Evolutionary conservation across 306 rosid genomes (phyloP).

Genomic region (Castanospermum australe): DNA sequence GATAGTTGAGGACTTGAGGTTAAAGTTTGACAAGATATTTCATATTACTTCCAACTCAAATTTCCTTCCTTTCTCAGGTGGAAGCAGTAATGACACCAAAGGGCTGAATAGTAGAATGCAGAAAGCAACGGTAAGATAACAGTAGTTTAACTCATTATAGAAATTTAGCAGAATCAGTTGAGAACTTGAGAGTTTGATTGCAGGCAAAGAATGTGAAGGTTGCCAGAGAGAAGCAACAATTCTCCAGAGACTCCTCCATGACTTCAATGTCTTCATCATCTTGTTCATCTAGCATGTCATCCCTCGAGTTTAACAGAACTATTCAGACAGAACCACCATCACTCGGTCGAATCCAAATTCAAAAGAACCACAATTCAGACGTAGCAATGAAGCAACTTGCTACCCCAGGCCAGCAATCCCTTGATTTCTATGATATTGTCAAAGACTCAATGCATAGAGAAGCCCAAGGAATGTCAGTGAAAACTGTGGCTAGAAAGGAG

Average conservation of each 20-base stretch:
- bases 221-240: slow-evolving; percentile 52
- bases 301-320: slow-evolving; percentile 55
- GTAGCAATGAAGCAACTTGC: slow-evolving; percentile 33
- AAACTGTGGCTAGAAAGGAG: slow-evolving; percentile 48
- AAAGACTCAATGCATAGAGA: slow-evolving; percentile 61
- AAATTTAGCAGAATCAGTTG: slow-evolving; percentile 4
- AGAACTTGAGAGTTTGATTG: slow-evolving; percentile 13
- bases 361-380: slow-evolving; percentile 26
- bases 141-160: not conserved
- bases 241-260: slow-evolving; percentile 70
- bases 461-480: slow-evolving; percentile 52
- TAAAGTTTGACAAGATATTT: not conserved
- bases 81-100: slow-evolving; percentile 29
- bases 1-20: not conserved
- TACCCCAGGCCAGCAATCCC: slow-evolving; percentile 27
- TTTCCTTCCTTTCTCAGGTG: slow-evolving; percentile 38
- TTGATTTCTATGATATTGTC: slow-evolving; percentile 44
- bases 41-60: not conserved
- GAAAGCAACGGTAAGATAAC: slow-evolving; percentile 48
- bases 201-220: slow-evolving; percentile 52
- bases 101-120: slow-evolving; percentile 34
- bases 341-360: slow-evolving; percentile 28
- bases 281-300: slow-evolving; percentile 81
- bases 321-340: slow-evolving; percentile 49
- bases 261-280: slow-evolving; percentile 67